Base-by-base conservation (phyloP, 228 moss, liverwort and hornwort species). In the Sphagnum fallax region DNA sequence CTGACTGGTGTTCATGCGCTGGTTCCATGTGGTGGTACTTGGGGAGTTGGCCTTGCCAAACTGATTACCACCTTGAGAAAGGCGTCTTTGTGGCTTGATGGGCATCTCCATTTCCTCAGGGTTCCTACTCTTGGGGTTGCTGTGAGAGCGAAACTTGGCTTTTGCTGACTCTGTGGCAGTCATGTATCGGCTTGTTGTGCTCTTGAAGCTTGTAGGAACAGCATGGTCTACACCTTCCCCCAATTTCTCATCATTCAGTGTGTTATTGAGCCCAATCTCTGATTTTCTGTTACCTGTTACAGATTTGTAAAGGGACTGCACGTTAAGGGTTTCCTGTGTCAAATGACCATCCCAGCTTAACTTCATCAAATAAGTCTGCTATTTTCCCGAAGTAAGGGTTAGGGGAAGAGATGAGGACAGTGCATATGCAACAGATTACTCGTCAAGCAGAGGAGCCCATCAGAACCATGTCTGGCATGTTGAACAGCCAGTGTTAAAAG, bases 101-200 rank as follows among this genome's bases (percentile, higher is more conserved):
- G 86, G 86, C 63, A 78, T 82, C 64, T 80, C 82, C 52, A 80
- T 82, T 71, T 67, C 78, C 53, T 86, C 86, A 48, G 48, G 73
- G 4, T 8, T 55, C 75, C 64, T 80, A 15, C 62, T 80, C 76
- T 83, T 86, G 13, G 80, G 78, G 69, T 78, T 78, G 51, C 67
- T 50, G 49, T 4, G 16, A n/a, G 67, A 16, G 70, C 86, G 86
- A 53, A 64, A 75, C 73, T 86, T 86, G 0, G 86, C 86, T 73
- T 82, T 86, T n/a, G 86, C 86, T 71, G 86, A 86, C 67, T 70
- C 86, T 32, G 86, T 86, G 52, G 86, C 59, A 52, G 66, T 71
- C 86, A 86, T 86, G 55, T 86, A 86, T 10, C 86, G 82, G 49
- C 82, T 83, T 70, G 59, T 78, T 52, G 75, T 67, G 64, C 73